Conservation (phyloP, 306 rosid genomes). For the Oxytropis ochrocephala region DNA sequence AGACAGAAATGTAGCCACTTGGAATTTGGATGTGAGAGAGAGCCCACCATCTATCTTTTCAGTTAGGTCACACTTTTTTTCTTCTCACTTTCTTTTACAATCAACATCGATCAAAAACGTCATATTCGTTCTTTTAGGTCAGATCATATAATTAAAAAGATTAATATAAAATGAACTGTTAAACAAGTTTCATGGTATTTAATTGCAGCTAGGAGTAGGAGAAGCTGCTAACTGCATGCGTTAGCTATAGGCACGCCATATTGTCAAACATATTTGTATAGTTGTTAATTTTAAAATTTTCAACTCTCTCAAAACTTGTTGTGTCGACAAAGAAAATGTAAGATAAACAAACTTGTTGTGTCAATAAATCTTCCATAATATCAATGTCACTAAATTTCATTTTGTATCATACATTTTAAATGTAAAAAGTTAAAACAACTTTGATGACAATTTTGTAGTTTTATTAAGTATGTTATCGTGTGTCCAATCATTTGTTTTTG, state of each 20-base stretch:
- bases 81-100: neutral
- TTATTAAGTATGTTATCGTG: too few relatives aligned
- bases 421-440: too few relatives aligned
- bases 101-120: constrained; percentile 22
- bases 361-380: too few relatives aligned
- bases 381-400: neutral
- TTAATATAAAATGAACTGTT: neutral
- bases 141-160: neutral
- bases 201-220: neutral
- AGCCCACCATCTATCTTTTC: constrained; percentile 29
- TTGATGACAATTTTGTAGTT: too few relatives aligned
- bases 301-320: neutral
- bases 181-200: neutral
- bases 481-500: too few relatives aligned
- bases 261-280: neutral
- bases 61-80: constrained; percentile 24
- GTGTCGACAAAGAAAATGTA: neutral
- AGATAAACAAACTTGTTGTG: neutral
- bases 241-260: neutral
- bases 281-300: neutral
- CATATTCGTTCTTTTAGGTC: constrained; percentile 17
- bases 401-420: too few relatives aligned
- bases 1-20: constrained; percentile 31
- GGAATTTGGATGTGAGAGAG: constrained; percentile 10
- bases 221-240: neutral